Evolutionary conservation across 805 yeast species (phyloP).

Genomic region (Wickerhamomyces ciferrii): DNA sequence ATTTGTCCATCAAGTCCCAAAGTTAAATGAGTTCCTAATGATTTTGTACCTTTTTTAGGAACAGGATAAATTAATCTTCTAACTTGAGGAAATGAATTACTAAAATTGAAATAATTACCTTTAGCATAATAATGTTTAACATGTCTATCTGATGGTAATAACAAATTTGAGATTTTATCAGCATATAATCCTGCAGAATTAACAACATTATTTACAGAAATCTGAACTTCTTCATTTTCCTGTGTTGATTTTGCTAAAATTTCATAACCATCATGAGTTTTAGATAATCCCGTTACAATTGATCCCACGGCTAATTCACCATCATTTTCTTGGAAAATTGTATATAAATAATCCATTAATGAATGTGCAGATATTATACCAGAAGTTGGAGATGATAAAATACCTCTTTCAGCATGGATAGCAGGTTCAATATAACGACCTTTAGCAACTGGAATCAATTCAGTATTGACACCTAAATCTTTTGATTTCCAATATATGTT

Average conservation of each 20-base stretch:
- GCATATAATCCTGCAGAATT: constrained; percentile 83
- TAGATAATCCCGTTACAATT: constrained; percentile 37
- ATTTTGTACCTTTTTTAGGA: constrained; percentile 64
- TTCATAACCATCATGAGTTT: constrained; percentile 21
- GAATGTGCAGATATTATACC: constrained; percentile 85
- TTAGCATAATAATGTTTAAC: constrained; percentile 65
- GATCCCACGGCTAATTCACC: constrained; percentile 68
- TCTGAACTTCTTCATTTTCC: constrained; percentile 28
- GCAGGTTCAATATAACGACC: constrained; percentile 57
- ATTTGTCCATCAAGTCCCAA: constrained; percentile 76
- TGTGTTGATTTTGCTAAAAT: constrained; percentile 25
- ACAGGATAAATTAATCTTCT: constrained; percentile 70
- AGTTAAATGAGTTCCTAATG: constrained; percentile 85
- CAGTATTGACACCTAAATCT: constrained; percentile 52
- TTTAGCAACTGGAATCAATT: constrained; percentile 39
- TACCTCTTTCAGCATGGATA: constrained; percentile 56
- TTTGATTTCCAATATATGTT: constrained; percentile 44
- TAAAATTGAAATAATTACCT: constrained; percentile 73
- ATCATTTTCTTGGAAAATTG: constrained; percentile 46
- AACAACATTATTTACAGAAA: constrained; percentile 53
- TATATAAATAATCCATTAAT: constrained; percentile 52
- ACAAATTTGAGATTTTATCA: constrained; percentile 60
- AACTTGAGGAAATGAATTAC: constrained; percentile 42
- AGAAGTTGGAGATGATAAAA: constrained; percentile 71
- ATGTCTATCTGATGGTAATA: constrained; percentile 60